phyloP scores from a whole-genome alignment of 2,329 filamentous ascomycete species.

The Colletotrichum horii region DNA sequence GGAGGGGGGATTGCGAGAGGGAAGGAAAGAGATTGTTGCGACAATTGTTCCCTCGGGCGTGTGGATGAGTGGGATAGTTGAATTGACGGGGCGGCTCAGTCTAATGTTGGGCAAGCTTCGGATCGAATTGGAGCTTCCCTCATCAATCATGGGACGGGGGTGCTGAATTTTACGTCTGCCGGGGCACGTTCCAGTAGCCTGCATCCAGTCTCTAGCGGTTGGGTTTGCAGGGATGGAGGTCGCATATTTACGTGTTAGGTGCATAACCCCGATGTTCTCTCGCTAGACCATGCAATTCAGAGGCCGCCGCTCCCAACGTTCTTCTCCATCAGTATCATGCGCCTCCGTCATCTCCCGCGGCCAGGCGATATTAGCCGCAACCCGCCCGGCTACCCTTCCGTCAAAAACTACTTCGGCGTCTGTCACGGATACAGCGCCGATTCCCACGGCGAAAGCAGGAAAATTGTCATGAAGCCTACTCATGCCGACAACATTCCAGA shows the following conservation, averaged over 20 bases:
- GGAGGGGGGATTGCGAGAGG: not conserved
- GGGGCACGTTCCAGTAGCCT: not conserved
- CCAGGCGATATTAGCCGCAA: conserved; percentile 22
- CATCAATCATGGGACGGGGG: not conserved
- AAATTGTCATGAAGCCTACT: not conserved
- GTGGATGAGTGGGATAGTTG: not conserved
- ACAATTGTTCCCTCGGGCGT: not conserved
- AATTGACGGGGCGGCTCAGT: not conserved
- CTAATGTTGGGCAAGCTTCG: conserved; percentile 5
- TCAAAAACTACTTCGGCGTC: not conserved
- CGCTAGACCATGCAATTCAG: not conserved
- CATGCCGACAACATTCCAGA: not conserved
- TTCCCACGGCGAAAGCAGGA: not conserved
- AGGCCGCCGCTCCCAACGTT: not conserved
- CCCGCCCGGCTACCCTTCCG: not conserved
- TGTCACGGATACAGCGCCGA: not conserved
- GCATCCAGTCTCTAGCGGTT: not conserved
- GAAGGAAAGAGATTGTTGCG: not conserved
- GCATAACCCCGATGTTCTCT: not conserved
- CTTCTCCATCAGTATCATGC: not conserved
- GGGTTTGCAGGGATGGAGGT: not conserved
- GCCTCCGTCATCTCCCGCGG: conserved; percentile 21
- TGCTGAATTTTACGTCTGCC: not conserved
- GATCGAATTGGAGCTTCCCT: not conserved
- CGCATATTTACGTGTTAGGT: not conserved